Percentiles rank a stretch among this genome's conserved stretches.
Conservation (phyloP, 169 alveolate species). For the Eimeria maxima region DNA sequence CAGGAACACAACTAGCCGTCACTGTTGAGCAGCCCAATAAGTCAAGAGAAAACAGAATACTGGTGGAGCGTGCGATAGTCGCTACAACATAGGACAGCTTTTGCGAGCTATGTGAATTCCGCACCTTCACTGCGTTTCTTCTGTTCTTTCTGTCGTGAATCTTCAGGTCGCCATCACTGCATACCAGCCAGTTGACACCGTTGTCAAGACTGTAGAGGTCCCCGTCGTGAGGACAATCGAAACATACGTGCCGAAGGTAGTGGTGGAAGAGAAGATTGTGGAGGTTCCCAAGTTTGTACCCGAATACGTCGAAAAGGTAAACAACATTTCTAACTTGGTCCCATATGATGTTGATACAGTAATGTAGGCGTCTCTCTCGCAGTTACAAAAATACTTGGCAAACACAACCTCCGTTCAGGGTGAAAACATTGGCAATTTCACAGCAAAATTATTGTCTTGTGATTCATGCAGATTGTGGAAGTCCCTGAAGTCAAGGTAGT, state of each 20-base stretch:
- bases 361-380: neutral
- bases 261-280: slow-evolving; percentile 89
- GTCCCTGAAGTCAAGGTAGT: slow-evolving; percentile 91
- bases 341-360: neutral
- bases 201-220: slow-evolving; percentile 89
- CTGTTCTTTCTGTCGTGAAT: neutral
- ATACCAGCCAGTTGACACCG: slow-evolving; percentile 89
- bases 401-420: neutral
- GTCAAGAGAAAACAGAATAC: neutral
- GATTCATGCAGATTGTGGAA: slow-evolving; percentile 87
- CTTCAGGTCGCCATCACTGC: slow-evolving; percentile 89
- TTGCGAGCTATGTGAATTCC: neutral
- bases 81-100: neutral
- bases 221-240: slow-evolving; percentile 91
- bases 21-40: neutral
- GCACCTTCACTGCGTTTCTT: neutral
- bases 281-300: slow-evolving; percentile 91
- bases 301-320: slow-evolving; percentile 90
- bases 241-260: slow-evolving; percentile 91
- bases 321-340: neutral
- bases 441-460: neutral
- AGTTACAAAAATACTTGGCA: no score
- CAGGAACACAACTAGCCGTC: neutral
- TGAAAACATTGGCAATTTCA: neutral
- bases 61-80: neutral